Percentiles rank a stretch among this genome's conserved stretches.
Evolutionary conservation across 805 yeast genomes (phyloP).

Genomic region (Ogataea zsoltii): DNA sequence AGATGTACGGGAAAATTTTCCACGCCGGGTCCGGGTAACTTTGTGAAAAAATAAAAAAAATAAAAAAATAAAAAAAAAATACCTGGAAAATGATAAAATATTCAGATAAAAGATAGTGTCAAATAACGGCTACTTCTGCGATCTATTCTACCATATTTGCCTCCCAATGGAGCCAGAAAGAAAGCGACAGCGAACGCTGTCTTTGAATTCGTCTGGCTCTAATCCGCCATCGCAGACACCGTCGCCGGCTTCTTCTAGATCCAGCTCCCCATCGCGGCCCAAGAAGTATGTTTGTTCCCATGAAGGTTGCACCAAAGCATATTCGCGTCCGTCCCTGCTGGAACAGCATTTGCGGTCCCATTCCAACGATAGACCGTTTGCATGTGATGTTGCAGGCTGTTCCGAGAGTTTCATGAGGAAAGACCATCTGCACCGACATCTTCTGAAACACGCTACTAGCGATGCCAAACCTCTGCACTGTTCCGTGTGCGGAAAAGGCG

Average conservation of each 20-base stretch:
- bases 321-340: constrained; percentile 76
- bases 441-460: constrained; percentile 54
- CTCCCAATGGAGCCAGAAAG: neutral
- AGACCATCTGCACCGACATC: constrained; percentile 79
- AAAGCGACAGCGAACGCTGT: neutral
- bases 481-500: constrained; percentile 76
- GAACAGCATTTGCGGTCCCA: constrained; percentile 83
- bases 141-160: too few relatives aligned
- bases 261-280: constrained; percentile 46
- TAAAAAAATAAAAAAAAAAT: neutral
- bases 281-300: constrained; percentile 66
- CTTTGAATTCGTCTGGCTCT: too few relatives aligned
- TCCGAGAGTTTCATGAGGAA: constrained; percentile 66
- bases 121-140: too few relatives aligned
- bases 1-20: constrained; percentile 1
- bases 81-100: neutral
- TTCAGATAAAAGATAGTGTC: too few relatives aligned
- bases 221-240: constrained; percentile 2
- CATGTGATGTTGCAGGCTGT: constrained; percentile 59
- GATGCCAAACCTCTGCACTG: constrained; percentile 73
- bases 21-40: constrained; percentile 1
- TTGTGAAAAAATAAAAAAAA: neutral
- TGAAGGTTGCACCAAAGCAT: constrained; percentile 71
- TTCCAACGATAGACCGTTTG: constrained; percentile 75
- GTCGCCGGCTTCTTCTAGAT: constrained; percentile 24